Percentiles rank a stretch among this genome's conserved stretches.
Conservation (phyloP, 192 early-diverging fungal species). For the Coemansia sp. region DNA sequence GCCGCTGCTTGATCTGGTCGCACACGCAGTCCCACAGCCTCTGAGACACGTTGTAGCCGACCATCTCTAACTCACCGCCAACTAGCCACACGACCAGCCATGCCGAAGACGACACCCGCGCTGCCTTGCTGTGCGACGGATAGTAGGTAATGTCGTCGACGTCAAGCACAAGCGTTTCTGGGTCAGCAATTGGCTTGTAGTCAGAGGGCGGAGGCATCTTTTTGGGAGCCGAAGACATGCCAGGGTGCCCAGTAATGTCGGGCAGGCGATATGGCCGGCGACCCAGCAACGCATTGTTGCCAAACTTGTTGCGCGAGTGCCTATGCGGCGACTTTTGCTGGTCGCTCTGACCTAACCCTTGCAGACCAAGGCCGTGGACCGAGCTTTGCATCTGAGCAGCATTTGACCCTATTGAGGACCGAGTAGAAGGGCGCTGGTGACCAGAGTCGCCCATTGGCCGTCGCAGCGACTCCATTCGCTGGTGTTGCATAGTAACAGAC, state of each 20-base stretch:
- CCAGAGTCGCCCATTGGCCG: conserved; percentile 23
- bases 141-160: conserved; percentile 43
- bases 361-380: conserved; percentile 42
- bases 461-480: conserved; percentile 40
- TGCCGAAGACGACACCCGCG: conserved; percentile 21
- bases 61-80: conserved; percentile 56
- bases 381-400: conserved; percentile 7
- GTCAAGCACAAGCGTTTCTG: conserved; percentile 26
- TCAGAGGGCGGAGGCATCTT: conserved; percentile 39
- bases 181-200: conserved; percentile 52
- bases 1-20: conserved; percentile 51
- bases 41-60: conserved; percentile 52
- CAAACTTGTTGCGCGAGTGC: conserved; percentile 2
- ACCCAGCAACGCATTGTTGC: conserved; percentile 1
- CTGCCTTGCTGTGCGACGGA: conserved; percentile 5
- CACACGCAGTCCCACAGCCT: conserved; percentile 39
- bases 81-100: conserved; percentile 52
- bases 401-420: conserved; percentile 13
- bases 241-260: conserved; percentile 15
- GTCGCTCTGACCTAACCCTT: conserved; percentile 24
- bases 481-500: conserved; percentile 10
- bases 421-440: conserved; percentile 28
- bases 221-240: conserved; percentile 3
- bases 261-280: conserved; percentile 14
- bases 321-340: conserved; percentile 10